Conservation (phyloP, 1,284 basidiomycete genomes). For the Cryptococcus sp. region DNA sequence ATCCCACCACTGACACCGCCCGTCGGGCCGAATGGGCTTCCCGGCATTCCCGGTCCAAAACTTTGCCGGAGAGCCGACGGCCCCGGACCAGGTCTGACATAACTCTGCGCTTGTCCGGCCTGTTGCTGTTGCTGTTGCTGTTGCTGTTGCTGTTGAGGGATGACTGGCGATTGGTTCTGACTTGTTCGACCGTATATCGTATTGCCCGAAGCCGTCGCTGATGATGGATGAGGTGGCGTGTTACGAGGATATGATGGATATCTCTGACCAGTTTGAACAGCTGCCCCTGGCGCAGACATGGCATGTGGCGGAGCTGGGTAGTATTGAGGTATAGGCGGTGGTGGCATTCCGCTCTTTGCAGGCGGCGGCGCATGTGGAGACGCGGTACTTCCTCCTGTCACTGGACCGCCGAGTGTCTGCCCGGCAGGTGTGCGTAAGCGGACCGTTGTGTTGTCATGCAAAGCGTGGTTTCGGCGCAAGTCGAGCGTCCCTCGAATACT, state of each 20-base stretch:
- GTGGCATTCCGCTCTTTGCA: constrained; percentile 15
- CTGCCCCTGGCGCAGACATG: background rate
- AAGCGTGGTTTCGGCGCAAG: constrained; percentile 40
- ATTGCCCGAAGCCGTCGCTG: background rate
- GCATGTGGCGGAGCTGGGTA: constrained; percentile 17
- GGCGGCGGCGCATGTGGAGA: constrained; percentile 12
- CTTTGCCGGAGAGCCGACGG: constrained; percentile 36
- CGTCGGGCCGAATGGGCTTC: no score
- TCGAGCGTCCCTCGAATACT: constrained; percentile 46
- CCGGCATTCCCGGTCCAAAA: constrained; percentile 20
- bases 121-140: background rate
- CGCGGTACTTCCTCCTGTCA: background rate
- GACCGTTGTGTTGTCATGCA: constrained; percentile 43
- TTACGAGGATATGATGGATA: no score
- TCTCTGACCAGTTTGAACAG: no score
- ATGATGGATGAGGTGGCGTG: no score
- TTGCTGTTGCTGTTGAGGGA: background rate
- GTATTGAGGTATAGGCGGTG: constrained; percentile 18
- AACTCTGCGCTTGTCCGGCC: constrained; percentile 4
- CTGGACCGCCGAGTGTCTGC: constrained; percentile 5
- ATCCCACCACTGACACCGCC: background rate
- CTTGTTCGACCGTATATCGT: background rate
- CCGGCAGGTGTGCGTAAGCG: constrained; percentile 13
- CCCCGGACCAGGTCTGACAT: constrained; percentile 26
- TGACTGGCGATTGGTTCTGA: constrained; percentile 3